Conservation (phyloP, 305 asterid genomes). For the Solanum chacoense region DNA sequence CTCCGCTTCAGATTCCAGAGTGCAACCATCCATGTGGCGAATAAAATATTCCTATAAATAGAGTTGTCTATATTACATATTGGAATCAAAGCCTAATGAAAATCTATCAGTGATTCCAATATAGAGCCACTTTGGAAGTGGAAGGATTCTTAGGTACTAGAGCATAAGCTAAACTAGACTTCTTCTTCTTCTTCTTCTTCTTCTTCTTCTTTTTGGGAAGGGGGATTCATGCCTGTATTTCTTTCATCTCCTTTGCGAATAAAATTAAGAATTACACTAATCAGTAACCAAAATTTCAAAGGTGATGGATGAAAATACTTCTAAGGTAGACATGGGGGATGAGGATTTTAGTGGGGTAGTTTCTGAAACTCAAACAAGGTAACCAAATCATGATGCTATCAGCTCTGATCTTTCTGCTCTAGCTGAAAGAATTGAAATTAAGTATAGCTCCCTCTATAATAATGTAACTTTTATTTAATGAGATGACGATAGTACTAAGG, state of each 20-base stretch:
- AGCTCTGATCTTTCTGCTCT: not conserved
- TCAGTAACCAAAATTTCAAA: not conserved
- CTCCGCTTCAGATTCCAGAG: slow-evolving; percentile 53
- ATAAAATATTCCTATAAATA: slow-evolving; percentile 63
- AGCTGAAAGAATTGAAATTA: not conserved
- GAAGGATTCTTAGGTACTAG: not conserved
- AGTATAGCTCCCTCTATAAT: not conserved
- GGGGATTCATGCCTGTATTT: not conserved
- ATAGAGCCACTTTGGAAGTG: not conserved
- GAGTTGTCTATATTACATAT: not conserved
- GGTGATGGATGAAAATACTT: not conserved
- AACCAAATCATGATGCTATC: not conserved
- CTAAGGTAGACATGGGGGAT: not conserved
- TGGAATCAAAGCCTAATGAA: not conserved
- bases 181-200: not conserved
- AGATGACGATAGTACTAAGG: not conserved
- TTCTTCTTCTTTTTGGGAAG: not conserved
- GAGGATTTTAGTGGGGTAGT: not conserved
- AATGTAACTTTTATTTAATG: not conserved
- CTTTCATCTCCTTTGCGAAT: not conserved
- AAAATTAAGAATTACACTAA: not conserved
- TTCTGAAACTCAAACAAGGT: not conserved
- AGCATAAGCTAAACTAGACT: not conserved
- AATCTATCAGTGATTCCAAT: not conserved
- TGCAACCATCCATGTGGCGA: slow-evolving; percentile 79